Evolutionary conservation across 495 filamentous ascomycete species (phyloP).

Genomic region (Penicillium riverlandense): DNA sequence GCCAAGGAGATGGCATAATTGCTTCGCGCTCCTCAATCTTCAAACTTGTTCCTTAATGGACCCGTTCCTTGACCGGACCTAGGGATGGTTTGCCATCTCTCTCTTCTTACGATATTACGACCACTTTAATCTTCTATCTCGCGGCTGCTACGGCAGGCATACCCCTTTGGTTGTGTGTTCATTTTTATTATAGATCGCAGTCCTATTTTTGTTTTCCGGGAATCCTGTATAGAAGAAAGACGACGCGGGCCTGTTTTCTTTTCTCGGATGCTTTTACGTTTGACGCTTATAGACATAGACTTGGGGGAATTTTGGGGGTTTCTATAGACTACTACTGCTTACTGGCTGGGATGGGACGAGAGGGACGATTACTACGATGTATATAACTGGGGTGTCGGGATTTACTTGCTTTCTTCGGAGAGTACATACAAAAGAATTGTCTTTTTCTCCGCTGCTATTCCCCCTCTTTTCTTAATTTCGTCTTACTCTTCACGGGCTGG

Average conservation of each 20-base stretch:
- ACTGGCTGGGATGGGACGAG: background rate
- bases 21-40: background rate
- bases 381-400: background rate
- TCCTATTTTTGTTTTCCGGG: background rate
- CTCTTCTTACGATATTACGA: conserved; percentile 5
- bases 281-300: background rate
- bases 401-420: background rate
- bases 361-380: background rate
- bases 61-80: too few species aligned
- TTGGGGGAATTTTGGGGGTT: background rate
- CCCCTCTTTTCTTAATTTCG: too few species aligned
- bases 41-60: background rate
- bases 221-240: conserved; percentile 3
- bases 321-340: background rate
- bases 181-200: background rate
- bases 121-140: background rate
- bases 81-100: background rate
- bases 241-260: conserved; percentile 4
- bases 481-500: too few species aligned
- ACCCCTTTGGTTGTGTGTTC: too few species aligned
- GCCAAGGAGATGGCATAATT: conserved; percentile 16
- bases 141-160: too few species aligned
- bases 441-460: too few species aligned
- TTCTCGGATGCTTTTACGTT: background rate
- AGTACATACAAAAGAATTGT: background rate